A percentile compares a stretch with the other conserved stretches of the same genome.
Conservation (phyloP, 768 basidiomycete genomes). For the Xanthoconium stramineum region DNA sequence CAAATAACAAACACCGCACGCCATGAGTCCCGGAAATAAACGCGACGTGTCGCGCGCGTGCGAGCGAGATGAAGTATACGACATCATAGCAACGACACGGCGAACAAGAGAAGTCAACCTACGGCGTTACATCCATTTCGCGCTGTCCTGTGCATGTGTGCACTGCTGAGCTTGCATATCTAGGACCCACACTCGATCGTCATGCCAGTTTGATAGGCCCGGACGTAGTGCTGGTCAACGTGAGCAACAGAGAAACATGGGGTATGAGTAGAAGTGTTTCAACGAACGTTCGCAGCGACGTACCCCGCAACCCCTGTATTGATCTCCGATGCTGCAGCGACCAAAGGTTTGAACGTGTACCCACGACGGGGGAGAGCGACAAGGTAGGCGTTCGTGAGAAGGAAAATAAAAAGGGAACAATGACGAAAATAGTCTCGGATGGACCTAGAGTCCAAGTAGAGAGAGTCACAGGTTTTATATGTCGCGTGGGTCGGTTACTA, state of each 20-base stretch:
- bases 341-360: constrained; percentile 8
- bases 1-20: not conserved
- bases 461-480: constrained; percentile 28
- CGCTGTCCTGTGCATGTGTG: constrained; percentile 59
- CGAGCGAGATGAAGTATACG: not conserved
- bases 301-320: constrained; percentile 43
- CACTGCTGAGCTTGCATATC: constrained; percentile 50
- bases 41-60: not conserved
- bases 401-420: not conserved
- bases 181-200: constrained; percentile 51
- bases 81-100: not conserved
- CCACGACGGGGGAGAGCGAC: not conserved
- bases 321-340: constrained; percentile 36
- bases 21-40: not conserved
- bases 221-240: constrained; percentile 55
- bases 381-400: not conserved
- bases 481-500: constrained; percentile 16
- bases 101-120: constrained; percentile 1
- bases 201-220: constrained; percentile 59
- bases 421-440: not conserved
- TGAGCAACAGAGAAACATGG: not conserved
- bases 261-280: constrained; percentile 1
- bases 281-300: constrained; percentile 4
- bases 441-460: not conserved
- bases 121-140: constrained; percentile 49